Evolutionary conservation across 768 basidiomycete genomes (phyloP).

Genomic region (Roridomyces roridus): DNA sequence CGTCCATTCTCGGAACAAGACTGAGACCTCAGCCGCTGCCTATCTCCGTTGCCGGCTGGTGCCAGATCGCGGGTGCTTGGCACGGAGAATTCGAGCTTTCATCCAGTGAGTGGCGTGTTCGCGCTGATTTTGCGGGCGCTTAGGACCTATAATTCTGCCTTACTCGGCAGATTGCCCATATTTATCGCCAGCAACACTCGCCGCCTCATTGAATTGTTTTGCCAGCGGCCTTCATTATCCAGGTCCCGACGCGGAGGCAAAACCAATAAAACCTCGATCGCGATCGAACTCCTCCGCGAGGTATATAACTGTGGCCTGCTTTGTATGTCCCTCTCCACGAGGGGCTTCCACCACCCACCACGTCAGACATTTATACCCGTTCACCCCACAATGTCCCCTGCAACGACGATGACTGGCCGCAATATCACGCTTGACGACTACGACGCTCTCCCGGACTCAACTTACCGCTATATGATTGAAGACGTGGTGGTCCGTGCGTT

Average conservation of each 20-base stretch:
- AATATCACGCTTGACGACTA: constrained; percentile 24
- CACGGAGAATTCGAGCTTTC: too few relatives aligned
- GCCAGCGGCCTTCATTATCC: too few relatives aligned
- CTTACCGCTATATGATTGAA: constrained; percentile 21
- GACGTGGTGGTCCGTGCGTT: constrained; percentile 18
- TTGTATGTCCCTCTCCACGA: neutral
- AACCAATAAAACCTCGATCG: too few relatives aligned
- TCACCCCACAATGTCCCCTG: neutral
- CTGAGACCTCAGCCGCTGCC: too few relatives aligned
- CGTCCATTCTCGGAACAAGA: too few relatives aligned
- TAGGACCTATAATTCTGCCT: too few relatives aligned
- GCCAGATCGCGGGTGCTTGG: too few relatives aligned
- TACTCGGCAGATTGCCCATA: neutral
- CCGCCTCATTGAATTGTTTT: too few relatives aligned
- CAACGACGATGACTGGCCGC: constrained; percentile 2
- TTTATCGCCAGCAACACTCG: neutral
- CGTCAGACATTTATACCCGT: neutral
- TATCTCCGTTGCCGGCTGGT: too few relatives aligned
- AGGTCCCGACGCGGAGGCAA: too few relatives aligned
- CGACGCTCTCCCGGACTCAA: constrained; percentile 16
- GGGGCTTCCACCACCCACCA: neutral
- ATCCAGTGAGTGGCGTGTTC: too few relatives aligned
- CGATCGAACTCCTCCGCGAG: neutral
- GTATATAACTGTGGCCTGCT: neutral
- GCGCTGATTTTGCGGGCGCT: too few relatives aligned